phyloP scores from a whole-genome alignment of 2,329 filamentous ascomycete species.

The Exophiala dermatitidis region DNA sequence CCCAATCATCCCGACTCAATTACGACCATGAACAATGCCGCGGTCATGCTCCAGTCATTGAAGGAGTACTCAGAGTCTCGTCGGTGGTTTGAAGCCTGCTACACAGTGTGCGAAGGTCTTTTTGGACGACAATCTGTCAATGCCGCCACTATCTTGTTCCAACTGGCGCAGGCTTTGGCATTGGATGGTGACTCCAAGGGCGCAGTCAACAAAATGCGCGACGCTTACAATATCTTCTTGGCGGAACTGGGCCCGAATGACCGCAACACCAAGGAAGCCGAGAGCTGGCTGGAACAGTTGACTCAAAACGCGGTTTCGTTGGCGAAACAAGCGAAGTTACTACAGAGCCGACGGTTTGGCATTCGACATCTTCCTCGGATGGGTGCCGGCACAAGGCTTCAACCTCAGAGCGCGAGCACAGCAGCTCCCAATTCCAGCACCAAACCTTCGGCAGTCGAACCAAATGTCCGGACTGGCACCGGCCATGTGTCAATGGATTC shows the following conservation, averaged over 20 bases:
- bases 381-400: slow-evolving; percentile 40
- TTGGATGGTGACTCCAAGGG: slow-evolving; percentile 92
- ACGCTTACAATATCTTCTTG: slow-evolving; percentile 94
- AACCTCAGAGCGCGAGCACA: slow-evolving; percentile 32
- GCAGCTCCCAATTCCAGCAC: slow-evolving; percentile 43
- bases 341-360: slow-evolving; percentile 65
- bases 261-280: slow-evolving; percentile 96
- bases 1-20: slow-evolving; percentile 92
- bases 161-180: slow-evolving; percentile 89
- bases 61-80: slow-evolving; percentile 93
- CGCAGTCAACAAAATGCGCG: slow-evolving; percentile 87
- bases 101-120: slow-evolving; percentile 79
- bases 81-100: slow-evolving; percentile 91
- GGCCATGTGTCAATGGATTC: slow-evolving; percentile 54
- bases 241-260: slow-evolving; percentile 78
- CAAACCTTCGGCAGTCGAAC: slow-evolving; percentile 22
- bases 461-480: slow-evolving; percentile 24
- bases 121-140: slow-evolving; percentile 87
- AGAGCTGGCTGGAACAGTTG: slow-evolving; percentile 91
- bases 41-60: slow-evolving; percentile 93
- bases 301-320: slow-evolving; percentile 93
- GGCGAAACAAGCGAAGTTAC: slow-evolving; percentile 85
- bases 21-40: slow-evolving; percentile 96
- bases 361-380: slow-evolving; percentile 57
- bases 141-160: slow-evolving; percentile 90